These are phyloP conservation scores for Lumnitzera littorea DNA, from an alignment of 345 rosid species.

Conservation along the genomic window DNA sequence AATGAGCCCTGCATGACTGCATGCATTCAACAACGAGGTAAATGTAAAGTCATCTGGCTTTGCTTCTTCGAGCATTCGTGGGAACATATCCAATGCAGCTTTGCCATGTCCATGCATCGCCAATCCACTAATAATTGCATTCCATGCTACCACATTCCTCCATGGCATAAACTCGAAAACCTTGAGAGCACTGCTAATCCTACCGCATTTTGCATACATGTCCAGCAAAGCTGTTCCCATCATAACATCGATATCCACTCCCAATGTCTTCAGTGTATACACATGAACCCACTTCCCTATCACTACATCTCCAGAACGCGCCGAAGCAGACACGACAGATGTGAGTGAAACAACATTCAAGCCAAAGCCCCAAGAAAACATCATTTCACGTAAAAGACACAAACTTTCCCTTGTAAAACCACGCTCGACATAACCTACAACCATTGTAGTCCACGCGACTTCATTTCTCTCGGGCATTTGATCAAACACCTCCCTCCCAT, in stretches of 20 bases:
- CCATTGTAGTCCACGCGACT: constrained; percentile 72
- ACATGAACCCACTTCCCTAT: constrained; percentile 76
- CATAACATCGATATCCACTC: constrained; percentile 40
- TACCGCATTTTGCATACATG: constrained; percentile 86
- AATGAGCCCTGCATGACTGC: constrained; percentile 76
- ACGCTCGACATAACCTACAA: constrained; percentile 52
- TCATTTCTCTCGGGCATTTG: constrained; percentile 65
- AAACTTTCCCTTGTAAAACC: constrained; percentile 44
- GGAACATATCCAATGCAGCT: constrained; percentile 41
- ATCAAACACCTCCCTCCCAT: constrained; percentile 47
- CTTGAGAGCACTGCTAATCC: constrained; percentile 37
- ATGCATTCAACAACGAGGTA: constrained; percentile 62
- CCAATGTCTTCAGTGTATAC: constrained; percentile 47
- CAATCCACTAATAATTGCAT: constrained; percentile 63
- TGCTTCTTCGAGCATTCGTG: constrained; percentile 53
- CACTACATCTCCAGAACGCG: constrained; percentile 55
- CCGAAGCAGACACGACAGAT: constrained; percentile 59
- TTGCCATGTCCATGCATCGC: constrained; percentile 69
- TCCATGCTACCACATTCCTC: constrained; percentile 80
- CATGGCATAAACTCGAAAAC: constrained; percentile 42
- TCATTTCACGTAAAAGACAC: constrained; percentile 37
- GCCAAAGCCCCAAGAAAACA: constrained; percentile 25
- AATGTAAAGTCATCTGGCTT: constrained; percentile 67
- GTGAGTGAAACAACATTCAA: constrained; percentile 53
- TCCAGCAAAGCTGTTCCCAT: constrained; percentile 75